phyloP scores from a whole-genome alignment of 108 stramenopile genomes.

The Chaetoceros tenuissimus region DNA sequence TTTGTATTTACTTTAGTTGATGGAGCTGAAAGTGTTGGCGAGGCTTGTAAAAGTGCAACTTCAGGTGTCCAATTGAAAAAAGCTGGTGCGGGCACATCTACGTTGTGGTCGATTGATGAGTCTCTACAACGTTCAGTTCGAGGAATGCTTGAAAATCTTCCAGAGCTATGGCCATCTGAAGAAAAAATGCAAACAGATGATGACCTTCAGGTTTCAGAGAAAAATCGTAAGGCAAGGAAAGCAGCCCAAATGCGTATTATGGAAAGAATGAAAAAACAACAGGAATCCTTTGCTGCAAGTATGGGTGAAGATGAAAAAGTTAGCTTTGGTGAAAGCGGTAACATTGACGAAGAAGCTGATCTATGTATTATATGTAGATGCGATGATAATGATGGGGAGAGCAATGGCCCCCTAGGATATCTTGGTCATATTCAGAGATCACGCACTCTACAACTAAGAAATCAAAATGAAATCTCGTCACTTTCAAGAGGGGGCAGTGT shows the following conservation, averaged over 20 bases:
- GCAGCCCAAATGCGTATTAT: slow-evolving; percentile 70
- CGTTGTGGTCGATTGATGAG: slow-evolving; percentile 37
- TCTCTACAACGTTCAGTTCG: slow-evolving; percentile 35
- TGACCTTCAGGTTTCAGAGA: slow-evolving; percentile 27
- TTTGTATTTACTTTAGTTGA: slow-evolving; percentile 76
- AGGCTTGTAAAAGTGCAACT: slow-evolving; percentile 62
- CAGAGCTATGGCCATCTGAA: slow-evolving; percentile 69
- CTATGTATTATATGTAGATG: slow-evolving; percentile 86
- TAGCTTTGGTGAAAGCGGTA: slow-evolving; percentile 21
- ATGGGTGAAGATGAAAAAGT: slow-evolving; percentile 40
- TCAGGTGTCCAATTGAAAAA: slow-evolving; percentile 40
- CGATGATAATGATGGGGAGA: slow-evolving; percentile 77
- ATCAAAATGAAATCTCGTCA: slow-evolving; percentile 19
- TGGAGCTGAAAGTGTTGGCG: slow-evolving; percentile 56
- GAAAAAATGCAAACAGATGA: slow-evolving; percentile 21
- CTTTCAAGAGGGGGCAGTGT: slow-evolving; percentile 14
- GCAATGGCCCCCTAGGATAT: slow-evolving; percentile 79
- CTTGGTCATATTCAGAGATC: slow-evolving; percentile 87
- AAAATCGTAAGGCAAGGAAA: slow-evolving; percentile 66
- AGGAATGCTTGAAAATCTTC: slow-evolving; percentile 59
- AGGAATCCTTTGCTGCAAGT: slow-evolving; percentile 64
- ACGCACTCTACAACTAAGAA: slow-evolving; percentile 51
- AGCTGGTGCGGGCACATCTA: not conserved
- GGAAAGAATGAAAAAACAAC: slow-evolving; percentile 73
- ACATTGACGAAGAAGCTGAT: slow-evolving; percentile 57